phyloP scores from a whole-genome alignment of 2,329 filamentous ascomycete species.

The Colletotrichum sp. region DNA sequence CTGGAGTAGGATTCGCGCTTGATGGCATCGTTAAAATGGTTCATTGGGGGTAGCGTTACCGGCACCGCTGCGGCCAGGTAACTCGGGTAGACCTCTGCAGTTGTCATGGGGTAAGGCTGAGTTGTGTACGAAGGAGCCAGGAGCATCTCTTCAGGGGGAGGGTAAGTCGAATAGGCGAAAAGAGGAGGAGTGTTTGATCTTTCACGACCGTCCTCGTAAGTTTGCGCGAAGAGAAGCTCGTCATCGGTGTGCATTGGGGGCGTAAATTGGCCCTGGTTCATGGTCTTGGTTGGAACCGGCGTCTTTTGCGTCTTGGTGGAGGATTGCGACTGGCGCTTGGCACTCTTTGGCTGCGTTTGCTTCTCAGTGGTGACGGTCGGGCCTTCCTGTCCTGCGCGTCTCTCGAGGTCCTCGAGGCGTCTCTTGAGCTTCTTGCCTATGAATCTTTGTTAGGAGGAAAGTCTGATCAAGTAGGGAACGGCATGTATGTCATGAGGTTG shows the following conservation, averaged over 20 bases:
- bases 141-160: slow-evolving; percentile 68
- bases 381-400: slow-evolving; percentile 69
- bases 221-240: slow-evolving; percentile 67
- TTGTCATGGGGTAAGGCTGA: slow-evolving; percentile 56
- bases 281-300: slow-evolving; percentile 40
- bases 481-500: not conserved
- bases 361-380: slow-evolving; percentile 41
- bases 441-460: not conserved
- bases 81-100: slow-evolving; percentile 57
- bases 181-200: slow-evolving; percentile 75
- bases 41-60: slow-evolving; percentile 68
- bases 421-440: slow-evolving; percentile 92
- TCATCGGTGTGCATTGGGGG: slow-evolving; percentile 67
- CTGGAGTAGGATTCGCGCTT: slow-evolving; percentile 68
- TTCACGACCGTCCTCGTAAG: slow-evolving; percentile 66
- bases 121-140: slow-evolving; percentile 64
- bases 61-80: slow-evolving; percentile 62
- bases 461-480: slow-evolving; percentile 23
- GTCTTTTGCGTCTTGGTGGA: slow-evolving; percentile 36
- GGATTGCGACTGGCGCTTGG: slow-evolving; percentile 44
- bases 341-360: slow-evolving; percentile 36
- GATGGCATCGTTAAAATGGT: slow-evolving; percentile 66
- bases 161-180: slow-evolving; percentile 71
- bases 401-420: slow-evolving; percentile 84
- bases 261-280: slow-evolving; percentile 61